Base-by-base conservation (phyloP, 2,329 filamentous ascomycete genomes). In the Cordyceps tenuipes region DNA sequence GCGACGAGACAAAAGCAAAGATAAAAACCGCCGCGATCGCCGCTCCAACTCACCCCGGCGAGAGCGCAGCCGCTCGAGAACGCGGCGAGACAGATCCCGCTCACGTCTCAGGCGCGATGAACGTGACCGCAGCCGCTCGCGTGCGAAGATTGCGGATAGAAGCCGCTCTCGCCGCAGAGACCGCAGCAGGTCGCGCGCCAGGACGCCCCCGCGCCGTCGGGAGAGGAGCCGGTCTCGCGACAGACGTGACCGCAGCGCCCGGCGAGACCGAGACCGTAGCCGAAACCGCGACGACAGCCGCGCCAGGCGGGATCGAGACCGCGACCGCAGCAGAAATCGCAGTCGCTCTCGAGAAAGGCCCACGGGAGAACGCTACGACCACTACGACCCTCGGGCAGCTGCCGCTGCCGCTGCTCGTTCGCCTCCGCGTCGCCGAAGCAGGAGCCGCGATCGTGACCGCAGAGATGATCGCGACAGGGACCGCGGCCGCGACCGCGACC, bases 31-130 rank as follows among this genome's bases (percentile, higher is more conserved):
- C 56, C 69, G 60, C 46, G 73, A 75, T 57, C 69, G 72, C 23
- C 73, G 76, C 29, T 76, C 74, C 10, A 68, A 68, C 29, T 77
- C 75, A 0, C 74, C 75, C 7, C 68, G 71, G 21, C 71, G 72
- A n/a, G 72, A 75, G 8, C 67, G 70, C 59, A 75, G 73, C 60
- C 72, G 71, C 55, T 71, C 73, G 5, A 68, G 66, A 55, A 61
- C 70, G 12, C 70, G 71, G 59, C 70, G 72, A 50, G 75, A 76
- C 17, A 73, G 74, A 65, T 73, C 68, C 26, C 74, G 74, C 17
- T 77, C 77, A n/a, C 70, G 72, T 50, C 64, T 68, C 23, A 67
- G 70, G 17, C 67, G 70, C 62, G 70, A 74, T 57, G 68, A 72
- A 46, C 65, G 71, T 55, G 73, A 72, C 52, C 71, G 72, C 9